These are phyloP conservation scores for Pneumocystis carinii DNA, from an alignment of 1,139 yeast genomes.

Conservation along the genomic window DNA sequence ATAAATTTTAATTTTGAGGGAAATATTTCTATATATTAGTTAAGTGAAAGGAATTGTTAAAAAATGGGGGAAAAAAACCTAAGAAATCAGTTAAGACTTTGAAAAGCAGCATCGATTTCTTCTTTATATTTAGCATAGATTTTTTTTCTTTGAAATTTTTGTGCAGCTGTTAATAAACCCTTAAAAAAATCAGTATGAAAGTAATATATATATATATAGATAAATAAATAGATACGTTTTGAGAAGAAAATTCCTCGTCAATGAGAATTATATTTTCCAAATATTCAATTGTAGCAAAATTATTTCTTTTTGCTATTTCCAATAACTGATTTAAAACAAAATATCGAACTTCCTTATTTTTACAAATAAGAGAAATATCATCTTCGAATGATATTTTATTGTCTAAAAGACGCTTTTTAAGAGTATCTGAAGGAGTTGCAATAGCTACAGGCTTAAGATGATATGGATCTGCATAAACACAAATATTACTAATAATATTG, in stretches of 20 bases:
- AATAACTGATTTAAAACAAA: slow-evolving; percentile 47
- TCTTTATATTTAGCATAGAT: slow-evolving; percentile 42
- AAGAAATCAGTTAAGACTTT: slow-evolving; percentile 8
- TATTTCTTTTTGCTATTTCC: slow-evolving; percentile 65
- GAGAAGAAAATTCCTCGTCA: slow-evolving; percentile 96
- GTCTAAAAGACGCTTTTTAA: slow-evolving; percentile 44
- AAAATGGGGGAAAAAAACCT: background rate
- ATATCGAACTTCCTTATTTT: slow-evolving; percentile 41
- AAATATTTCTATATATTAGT: background rate
- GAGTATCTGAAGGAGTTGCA: slow-evolving; percentile 62
- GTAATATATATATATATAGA: background rate
- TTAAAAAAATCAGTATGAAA: background rate
- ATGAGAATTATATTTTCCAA: slow-evolving; percentile 62
- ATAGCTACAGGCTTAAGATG: slow-evolving; percentile 88
- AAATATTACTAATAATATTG: slow-evolving; percentile 57
- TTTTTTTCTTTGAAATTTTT: slow-evolving; percentile 87
- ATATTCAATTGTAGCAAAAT: slow-evolving; percentile 74
- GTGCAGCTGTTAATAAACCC: slow-evolving; percentile 80
- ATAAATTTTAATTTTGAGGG: background rate
- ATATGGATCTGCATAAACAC: slow-evolving; percentile 77
- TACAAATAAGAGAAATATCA: slow-evolving; percentile 38
- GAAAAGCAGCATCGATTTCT: slow-evolving; percentile 22
- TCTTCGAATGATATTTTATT: slow-evolving; percentile 35
- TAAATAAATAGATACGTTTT: slow-evolving; percentile 43
- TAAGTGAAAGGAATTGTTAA: background rate